phyloP scores from a whole-genome alignment of 768 basidiomycete species.

The Saitozyma sp. region DNA sequence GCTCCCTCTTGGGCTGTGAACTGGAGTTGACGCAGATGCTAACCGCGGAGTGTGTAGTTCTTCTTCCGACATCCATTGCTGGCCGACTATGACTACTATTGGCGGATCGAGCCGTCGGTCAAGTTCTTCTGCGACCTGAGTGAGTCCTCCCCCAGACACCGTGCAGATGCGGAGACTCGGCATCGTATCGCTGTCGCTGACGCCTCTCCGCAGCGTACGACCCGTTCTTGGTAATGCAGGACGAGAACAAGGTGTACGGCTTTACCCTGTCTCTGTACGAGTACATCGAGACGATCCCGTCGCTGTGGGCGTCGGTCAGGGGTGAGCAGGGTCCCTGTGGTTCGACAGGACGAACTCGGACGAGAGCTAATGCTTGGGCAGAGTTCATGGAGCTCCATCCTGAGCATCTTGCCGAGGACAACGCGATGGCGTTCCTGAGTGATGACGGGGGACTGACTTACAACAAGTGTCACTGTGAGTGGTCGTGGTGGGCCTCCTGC shows the following conservation, averaged over 20 bases:
- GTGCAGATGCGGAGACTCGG: conserved; percentile 7
- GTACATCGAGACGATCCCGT: conserved; percentile 75
- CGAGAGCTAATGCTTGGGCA: conserved; percentile 41
- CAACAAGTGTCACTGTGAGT: conserved; percentile 73
- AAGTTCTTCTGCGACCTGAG: conserved; percentile 72
- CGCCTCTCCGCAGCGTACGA: conserved; percentile 55
- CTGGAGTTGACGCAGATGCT: conserved; percentile 6
- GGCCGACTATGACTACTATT: conserved; percentile 78
- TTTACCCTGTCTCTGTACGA: conserved; percentile 80
- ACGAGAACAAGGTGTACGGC: conserved; percentile 79
- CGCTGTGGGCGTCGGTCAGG: conserved; percentile 74
- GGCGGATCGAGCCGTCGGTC: conserved; percentile 85
- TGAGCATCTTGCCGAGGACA: conserved; percentile 63
- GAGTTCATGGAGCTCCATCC: conserved; percentile 70
- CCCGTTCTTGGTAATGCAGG: conserved; percentile 78
- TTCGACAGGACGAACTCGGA: no score
- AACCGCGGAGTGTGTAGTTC: conserved; percentile 57
- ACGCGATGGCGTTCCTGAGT: conserved; percentile 73
- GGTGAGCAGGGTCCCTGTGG: conserved; percentile 54
- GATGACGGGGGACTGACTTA: conserved; percentile 71
- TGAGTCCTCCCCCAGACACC: conserved; percentile 6
- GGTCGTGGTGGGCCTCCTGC: background rate
- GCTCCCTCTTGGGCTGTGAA: conserved; percentile 21
- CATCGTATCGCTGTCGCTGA: conserved; percentile 3
- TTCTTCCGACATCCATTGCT: conserved; percentile 80